Evolutionary conservation across 768 basidiomycete species (phyloP).

Genomic region (Favolaschia claudopus): DNA sequence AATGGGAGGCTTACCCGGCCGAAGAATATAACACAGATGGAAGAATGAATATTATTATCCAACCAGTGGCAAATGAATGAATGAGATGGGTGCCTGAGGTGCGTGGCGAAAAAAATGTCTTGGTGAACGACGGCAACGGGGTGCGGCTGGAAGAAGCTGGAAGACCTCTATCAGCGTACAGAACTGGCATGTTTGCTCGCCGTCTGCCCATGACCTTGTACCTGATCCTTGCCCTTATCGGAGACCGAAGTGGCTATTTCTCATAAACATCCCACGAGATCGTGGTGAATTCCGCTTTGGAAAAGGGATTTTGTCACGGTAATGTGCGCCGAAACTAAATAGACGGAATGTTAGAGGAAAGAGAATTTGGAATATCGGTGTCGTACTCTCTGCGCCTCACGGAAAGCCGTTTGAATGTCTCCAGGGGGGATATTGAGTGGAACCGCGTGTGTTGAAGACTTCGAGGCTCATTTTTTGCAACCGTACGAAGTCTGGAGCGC

Average conservation of each 20-base stretch:
- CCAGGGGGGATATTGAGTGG: not conserved
- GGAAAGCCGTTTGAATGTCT: constrained; percentile 5
- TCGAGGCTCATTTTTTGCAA: not conserved
- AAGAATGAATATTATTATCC: too few species aligned
- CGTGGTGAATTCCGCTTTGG: not conserved
- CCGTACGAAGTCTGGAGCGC: too few species aligned
- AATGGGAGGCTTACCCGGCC: too few species aligned
- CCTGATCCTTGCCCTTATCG: constrained; percentile 1
- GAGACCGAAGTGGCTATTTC: too few species aligned
- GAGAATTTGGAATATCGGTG: too few species aligned
- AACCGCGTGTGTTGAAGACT: not conserved
- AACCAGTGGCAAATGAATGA: too few species aligned
- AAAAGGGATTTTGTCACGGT: not conserved
- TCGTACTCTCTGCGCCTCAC: not conserved
- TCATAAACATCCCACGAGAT: too few species aligned
- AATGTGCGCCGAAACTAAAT: not conserved
- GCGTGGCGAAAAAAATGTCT: not conserved
- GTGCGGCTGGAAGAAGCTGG: not conserved
- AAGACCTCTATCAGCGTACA: not conserved
- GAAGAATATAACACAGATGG: too few species aligned
- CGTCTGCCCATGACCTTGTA: not conserved
- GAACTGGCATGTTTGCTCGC: too few species aligned
- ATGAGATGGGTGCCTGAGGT: too few species aligned
- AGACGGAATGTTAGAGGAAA: too few species aligned
- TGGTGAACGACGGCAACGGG: not conserved